Evolutionary conservation across 179 eudicot species (phyloP).

Genomic region (Silene noctiflora): DNA sequence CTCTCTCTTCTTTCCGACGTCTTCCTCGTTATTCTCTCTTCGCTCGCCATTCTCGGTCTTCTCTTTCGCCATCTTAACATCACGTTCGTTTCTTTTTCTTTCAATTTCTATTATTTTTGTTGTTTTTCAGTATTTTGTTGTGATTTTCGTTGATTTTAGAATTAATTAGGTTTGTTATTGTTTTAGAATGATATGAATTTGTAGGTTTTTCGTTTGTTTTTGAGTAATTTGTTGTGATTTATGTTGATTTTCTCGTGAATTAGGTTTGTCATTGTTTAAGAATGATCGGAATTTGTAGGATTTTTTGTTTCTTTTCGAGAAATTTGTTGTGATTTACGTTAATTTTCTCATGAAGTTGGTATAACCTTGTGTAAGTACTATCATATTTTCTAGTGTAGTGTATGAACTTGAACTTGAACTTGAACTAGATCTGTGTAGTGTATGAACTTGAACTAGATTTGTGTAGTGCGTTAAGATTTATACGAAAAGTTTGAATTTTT

Average conservation of each 20-base stretch:
- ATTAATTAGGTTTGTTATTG: neutral
- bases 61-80: conserved; percentile 90
- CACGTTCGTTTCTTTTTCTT: conserved; percentile 24
- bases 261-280: neutral
- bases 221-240: neutral
- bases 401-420: no score
- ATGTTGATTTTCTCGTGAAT: neutral
- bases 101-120: neutral
- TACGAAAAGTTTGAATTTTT: no score
- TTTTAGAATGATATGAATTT: neutral
- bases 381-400: no score
- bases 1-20: conserved; percentile 83
- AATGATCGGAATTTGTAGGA: neutral
- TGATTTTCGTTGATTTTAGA: neutral
- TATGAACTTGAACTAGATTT: no score
- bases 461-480: no score
- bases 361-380: no score
- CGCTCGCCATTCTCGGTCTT: conserved; percentile 94
- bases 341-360: neutral
- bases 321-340: neutral
- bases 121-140: neutral
- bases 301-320: no score
- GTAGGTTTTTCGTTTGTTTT: neutral
- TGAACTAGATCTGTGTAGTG: no score
- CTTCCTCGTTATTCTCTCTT: conserved; percentile 84